Evolutionary conservation across 73 alveolate genomes (phyloP).

Genomic region (Diophrys appendiculata): DNA sequence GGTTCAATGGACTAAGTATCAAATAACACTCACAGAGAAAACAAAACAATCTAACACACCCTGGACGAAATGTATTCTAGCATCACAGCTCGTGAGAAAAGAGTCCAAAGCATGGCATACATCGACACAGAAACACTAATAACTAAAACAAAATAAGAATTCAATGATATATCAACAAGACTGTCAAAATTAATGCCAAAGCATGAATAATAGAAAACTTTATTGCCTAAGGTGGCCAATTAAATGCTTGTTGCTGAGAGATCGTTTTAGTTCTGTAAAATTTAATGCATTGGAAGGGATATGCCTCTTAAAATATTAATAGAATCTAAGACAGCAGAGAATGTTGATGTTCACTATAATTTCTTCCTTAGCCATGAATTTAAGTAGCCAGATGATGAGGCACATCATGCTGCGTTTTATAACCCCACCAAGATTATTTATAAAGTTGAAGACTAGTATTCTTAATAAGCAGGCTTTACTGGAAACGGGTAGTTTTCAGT

Average conservation of each 20-base stretch:
- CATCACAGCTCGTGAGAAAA: neutral
- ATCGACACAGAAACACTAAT: neutral
- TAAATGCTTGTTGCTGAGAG: neutral
- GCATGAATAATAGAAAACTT: neutral
- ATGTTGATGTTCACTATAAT: neutral
- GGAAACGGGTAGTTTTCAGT: too few species aligned
- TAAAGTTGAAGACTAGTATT: too few species aligned
- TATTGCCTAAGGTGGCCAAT: neutral
- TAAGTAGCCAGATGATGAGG: neutral
- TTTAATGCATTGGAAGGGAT: neutral
- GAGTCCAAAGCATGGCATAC: neutral
- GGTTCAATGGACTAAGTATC: neutral
- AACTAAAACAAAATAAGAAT: neutral
- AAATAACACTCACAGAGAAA: neutral
- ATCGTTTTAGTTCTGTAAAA: neutral
- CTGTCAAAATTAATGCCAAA: neutral
- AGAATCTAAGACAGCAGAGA: neutral
- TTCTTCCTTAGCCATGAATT: neutral
- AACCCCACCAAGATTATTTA: too few species aligned
- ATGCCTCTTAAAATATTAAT: neutral
- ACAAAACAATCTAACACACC: neutral
- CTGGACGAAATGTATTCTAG: neutral
- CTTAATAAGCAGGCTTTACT: too few species aligned
- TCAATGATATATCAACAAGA: neutral
- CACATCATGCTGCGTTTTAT: neutral